phyloP scores from a whole-genome alignment of 2,329 filamentous ascomycete species.

The Ascomycota sp. region DNA sequence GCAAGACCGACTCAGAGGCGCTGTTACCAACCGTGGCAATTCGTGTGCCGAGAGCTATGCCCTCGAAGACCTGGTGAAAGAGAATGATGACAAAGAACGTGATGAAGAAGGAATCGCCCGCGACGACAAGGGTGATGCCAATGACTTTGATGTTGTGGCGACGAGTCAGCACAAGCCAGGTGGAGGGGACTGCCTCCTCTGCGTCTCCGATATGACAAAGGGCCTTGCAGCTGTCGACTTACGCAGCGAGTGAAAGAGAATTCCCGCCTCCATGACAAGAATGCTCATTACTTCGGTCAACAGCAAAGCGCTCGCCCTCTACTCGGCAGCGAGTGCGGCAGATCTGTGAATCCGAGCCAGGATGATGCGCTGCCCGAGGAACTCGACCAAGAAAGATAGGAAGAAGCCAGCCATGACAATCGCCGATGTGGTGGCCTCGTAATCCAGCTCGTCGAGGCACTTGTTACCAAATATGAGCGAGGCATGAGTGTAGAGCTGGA shows the following conservation, averaged over 20 bases:
- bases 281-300: constrained; percentile 35
- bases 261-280: constrained; percentile 50
- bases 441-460: constrained; percentile 44
- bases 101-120: constrained; percentile 32
- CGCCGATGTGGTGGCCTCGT: constrained; percentile 48
- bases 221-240: too few species aligned
- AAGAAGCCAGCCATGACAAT: constrained; percentile 58
- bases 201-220: too few species aligned
- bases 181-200: too few species aligned
- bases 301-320: constrained; percentile 8
- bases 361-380: constrained; percentile 39
- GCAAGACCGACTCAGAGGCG: neutral
- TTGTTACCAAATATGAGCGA: constrained; percentile 50
- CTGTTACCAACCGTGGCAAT: constrained; percentile 37
- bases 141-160: constrained; percentile 23
- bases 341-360: constrained; percentile 13
- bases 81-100: constrained; percentile 47
- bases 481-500: constrained; percentile 51
- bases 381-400: constrained; percentile 53
- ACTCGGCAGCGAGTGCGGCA: constrained; percentile 5
- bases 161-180: too few species aligned
- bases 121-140: constrained; percentile 40
- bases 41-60: constrained; percentile 50
- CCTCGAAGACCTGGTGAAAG: constrained; percentile 65
- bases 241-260: constrained; percentile 56